A percentile compares a stretch with the other conserved stretches of the same genome.
These are phyloP conservation scores for Odontarrhena argentea DNA, from an alignment of 345 rosid species.

Conservation along the genomic window DNA sequence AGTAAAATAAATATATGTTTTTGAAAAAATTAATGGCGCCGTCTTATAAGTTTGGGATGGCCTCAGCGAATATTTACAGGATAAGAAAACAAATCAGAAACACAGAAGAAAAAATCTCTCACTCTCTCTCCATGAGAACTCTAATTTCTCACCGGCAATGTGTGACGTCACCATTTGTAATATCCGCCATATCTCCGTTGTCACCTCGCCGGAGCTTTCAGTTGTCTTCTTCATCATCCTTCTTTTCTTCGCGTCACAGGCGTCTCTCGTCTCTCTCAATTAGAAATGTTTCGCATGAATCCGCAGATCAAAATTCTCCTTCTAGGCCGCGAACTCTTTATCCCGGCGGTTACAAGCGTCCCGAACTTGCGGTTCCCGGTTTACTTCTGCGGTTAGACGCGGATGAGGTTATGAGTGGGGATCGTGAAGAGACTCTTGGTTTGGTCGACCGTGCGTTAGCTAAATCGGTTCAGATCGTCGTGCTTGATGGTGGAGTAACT, in stretches of 20 bases:
- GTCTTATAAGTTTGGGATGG: conserved; percentile 23
- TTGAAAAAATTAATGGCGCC: conserved; percentile 27
- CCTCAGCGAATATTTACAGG: conserved; percentile 28
- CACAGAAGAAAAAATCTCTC: conserved; percentile 30
- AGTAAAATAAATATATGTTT: background rate
- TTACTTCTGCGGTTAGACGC: conserved; percentile 67
- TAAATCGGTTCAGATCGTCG: conserved; percentile 70
- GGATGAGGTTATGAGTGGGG: conserved; percentile 54
- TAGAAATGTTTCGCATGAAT: conserved; percentile 40
- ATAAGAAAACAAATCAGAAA: conserved; percentile 44
- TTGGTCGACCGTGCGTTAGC: conserved; percentile 72
- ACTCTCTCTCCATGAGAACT: conserved; percentile 31
- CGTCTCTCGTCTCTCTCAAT: conserved; percentile 46
- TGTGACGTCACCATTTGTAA: conserved; percentile 38
- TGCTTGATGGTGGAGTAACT: conserved; percentile 60
- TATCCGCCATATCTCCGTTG: conserved; percentile 29
- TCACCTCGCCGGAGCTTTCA: conserved; percentile 23
- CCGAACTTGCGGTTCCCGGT: conserved; percentile 75
- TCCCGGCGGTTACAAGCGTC: conserved; percentile 94
- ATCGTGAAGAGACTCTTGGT: conserved; percentile 50
- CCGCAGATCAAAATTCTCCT: conserved; percentile 44
- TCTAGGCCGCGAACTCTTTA: conserved; percentile 75
- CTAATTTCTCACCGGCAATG: conserved; percentile 38
- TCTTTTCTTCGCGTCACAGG: conserved; percentile 26
- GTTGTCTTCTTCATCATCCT: conserved; percentile 12